Conservation (phyloP, 768 basidiomycete species). For the Serendipita sp. region DNA sequence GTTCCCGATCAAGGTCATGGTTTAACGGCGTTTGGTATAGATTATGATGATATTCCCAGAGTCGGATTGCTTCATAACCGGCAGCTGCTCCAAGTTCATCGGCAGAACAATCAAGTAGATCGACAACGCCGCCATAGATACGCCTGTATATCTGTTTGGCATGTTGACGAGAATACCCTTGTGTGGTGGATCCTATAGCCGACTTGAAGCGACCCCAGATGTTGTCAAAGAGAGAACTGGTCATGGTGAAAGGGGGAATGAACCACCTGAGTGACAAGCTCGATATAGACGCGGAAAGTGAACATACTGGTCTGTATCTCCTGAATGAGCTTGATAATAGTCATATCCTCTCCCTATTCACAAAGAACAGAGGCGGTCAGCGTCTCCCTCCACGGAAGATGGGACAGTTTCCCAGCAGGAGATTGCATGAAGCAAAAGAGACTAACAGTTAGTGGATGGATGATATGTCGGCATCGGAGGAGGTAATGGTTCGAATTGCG, state of each 20-base stretch:
- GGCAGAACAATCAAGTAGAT: conserved; percentile 21
- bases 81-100: conserved; percentile 58
- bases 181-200: conserved; percentile 9
- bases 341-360: background rate
- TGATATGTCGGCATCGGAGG: conserved; percentile 15
- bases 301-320: conserved; percentile 13
- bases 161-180: conserved; percentile 20
- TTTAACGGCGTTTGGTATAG: conserved; percentile 37
- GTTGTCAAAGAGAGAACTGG: conserved; percentile 23
- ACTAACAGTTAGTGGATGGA: conserved; percentile 13
- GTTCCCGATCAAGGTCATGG: conserved; percentile 41
- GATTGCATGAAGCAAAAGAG: background rate
- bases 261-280: conserved; percentile 1
- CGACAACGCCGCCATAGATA: conserved; percentile 38
- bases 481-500: conserved; percentile 11
- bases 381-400: conserved; percentile 7
- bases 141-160: conserved; percentile 50
- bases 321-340: conserved; percentile 10
- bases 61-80: conserved; percentile 59
- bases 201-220: conserved; percentile 18
- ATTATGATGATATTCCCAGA: conserved; percentile 40
- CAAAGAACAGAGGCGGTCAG: background rate
- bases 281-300: background rate
- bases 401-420: conserved; percentile 7
- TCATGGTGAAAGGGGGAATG: background rate